Evolutionary conservation across 805 yeast species (phyloP), one percentile per base, ranked within the genome.

Genomic region (Kurtzmaniella cleridarum): DNA sequence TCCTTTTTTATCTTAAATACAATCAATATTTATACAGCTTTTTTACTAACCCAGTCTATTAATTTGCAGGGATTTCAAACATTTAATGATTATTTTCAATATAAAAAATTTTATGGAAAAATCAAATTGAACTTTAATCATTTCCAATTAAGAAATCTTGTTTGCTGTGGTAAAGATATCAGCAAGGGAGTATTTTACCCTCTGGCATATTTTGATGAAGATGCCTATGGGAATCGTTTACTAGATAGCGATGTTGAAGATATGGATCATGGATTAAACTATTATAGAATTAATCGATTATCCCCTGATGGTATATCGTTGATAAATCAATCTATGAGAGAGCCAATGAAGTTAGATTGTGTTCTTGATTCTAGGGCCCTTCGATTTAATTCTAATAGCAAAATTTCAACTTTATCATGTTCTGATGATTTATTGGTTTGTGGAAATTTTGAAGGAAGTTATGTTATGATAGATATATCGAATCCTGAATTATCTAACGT

Each of bases 381-480:
- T 14, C 32, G 41, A 11, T 44, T 41, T 13, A 60, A 59, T 41
- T 48, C 63, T 11, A 62, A 57, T 48, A 62, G 72, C 49, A 55
- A 73, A 38, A 59, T 77, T 2, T 71, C 82, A 2, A 70, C 81
- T 1, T 47, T 76, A 43, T 59, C 73, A 5, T 66, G 76, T 31
- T 59, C 73, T 13, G 51, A 62, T 13, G 60, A 60, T 5, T 51
- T 62, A 17, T 52, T 77, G 14, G 73, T 67, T 8, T 69, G 76
- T 9, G 84, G 84, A 1, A 75, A 82, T 0, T 69, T 75, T 40
- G 70, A 68, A 35, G 84, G 84, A 1, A 72, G 76, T 11, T 62
- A 66, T 40, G 46, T 73, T 3, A 51, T 69, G 29, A 61, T 68
- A 41, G 60, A 66, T 34, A 59, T 69, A 2, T 39, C 49, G 3